phyloP scores from a whole-genome alignment of 1,284 basidiomycete species.

The Papiliotrema nemorosa region DNA sequence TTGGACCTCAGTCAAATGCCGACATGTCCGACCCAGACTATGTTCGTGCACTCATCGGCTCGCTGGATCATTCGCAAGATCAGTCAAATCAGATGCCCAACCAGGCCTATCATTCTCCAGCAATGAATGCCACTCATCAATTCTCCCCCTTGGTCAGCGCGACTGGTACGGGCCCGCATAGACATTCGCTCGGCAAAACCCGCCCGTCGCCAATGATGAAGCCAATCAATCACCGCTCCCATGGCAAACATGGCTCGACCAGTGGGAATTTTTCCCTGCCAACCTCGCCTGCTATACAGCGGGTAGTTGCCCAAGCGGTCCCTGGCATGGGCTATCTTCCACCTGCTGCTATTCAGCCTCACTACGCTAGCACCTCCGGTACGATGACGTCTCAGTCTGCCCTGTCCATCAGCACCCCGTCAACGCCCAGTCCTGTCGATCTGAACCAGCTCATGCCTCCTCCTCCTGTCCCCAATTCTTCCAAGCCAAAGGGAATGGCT shows the following conservation, averaged over 20 bases:
- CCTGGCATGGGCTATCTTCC: constrained; percentile 32
- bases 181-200: constrained; percentile 39
- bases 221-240: constrained; percentile 38
- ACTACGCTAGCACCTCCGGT: constrained; percentile 18
- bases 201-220: constrained; percentile 50
- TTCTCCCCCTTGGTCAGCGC: constrained; percentile 8
- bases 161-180: constrained; percentile 36
- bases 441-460: constrained; percentile 61
- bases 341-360: constrained; percentile 38
- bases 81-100: constrained; percentile 9
- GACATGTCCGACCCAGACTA: constrained; percentile 43
- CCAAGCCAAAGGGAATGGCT: constrained; percentile 52
- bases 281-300: constrained; percentile 27
- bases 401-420: constrained; percentile 21
- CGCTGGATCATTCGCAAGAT: constrained; percentile 19
- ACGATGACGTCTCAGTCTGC: background rate
- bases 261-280: constrained; percentile 19
- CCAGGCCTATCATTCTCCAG: constrained; percentile 4
- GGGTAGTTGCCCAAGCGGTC: constrained; percentile 7
- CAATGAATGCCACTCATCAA: constrained; percentile 6
- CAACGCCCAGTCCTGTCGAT: constrained; percentile 75
- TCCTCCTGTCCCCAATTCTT: constrained; percentile 46
- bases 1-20: constrained; percentile 30
- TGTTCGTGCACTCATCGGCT: constrained; percentile 32
- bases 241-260: constrained; percentile 8